Base-by-base conservation (phyloP, 2,329 filamentous ascomycete species). In the Botrytis deweyae region DNA sequence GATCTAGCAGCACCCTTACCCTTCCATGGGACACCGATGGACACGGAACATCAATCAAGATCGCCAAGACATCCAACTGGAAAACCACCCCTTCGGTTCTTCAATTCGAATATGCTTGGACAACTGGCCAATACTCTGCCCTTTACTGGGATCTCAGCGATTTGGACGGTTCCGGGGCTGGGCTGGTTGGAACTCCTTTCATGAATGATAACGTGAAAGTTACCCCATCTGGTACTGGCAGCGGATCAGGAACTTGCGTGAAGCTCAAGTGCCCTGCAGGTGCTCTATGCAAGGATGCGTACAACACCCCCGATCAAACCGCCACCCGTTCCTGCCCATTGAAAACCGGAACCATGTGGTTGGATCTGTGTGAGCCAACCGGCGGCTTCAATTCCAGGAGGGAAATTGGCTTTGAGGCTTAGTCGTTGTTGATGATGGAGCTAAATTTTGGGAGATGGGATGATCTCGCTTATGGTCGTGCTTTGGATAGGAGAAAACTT, bases 121-220 rank as follows among this genome's bases (percentile, higher is more conserved):
- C 59, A 25, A 72, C 59, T 40, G 71, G 71, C 22, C 6, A 58
- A 33, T 72, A 72, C n/a, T 33, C 59, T 61, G 25, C 16, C 12
- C 72, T 74, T n/a, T 74, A 66, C 38, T 74, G 72, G 72, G 72
- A 74, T 29, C 68, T 74, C 18, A 72, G 68, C 22, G 69, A 74
- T 61, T 40, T 74, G 22, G 72, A 74, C 52, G 72, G 72, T 18
- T 38, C 67, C 25, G 72, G 72, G 36, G 29, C 46, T 36, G 72
- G 69, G 29, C 59, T 74, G n/a, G 72, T 72, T 3, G 72, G 72
- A n/a, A 59, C 61, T 22, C 72, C 72, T 49, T 74, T 74, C 72
- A 52, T 38, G 29, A 33, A 52, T 6, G 58, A 74, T 5, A 74
- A 74, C 33, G 72, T 74, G 1, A 74, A 74, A 61, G 14, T 74